Percentiles rank a stretch among this genome's conserved stretches.
Conservation (phyloP, 139 green algal genomes). For the Tetraselmis striata region DNA sequence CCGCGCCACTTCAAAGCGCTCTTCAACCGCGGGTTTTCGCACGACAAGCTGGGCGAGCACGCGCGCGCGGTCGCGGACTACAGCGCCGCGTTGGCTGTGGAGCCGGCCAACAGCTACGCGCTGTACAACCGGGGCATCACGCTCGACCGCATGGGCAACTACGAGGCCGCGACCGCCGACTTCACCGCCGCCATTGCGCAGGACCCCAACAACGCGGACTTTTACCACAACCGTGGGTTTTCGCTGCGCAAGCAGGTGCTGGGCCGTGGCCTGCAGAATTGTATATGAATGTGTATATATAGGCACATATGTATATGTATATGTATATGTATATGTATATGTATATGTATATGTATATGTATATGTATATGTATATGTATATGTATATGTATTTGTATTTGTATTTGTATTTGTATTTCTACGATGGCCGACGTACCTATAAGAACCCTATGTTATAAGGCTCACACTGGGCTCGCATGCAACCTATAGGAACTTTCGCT, state of each 20-base stretch:
- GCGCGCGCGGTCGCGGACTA: constrained; percentile 62
- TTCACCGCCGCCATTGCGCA: constrained; percentile 66
- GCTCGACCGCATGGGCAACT: constrained; percentile 50
- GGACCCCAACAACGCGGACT: constrained; percentile 68
- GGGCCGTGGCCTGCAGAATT: too few relatives aligned
- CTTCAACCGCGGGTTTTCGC: constrained; percentile 81
- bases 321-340: too few relatives aligned
- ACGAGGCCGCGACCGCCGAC: constrained; percentile 50
- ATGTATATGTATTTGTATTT: too few relatives aligned
- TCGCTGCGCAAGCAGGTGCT: constrained; percentile 74
- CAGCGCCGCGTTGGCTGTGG: constrained; percentile 43
- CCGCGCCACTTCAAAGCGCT: constrained; percentile 72
- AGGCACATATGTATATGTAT: too few relatives aligned
- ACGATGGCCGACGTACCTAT: too few relatives aligned
- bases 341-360: too few relatives aligned
- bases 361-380: too few relatives aligned
- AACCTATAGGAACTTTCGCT: too few relatives aligned
- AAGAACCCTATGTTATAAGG: too few relatives aligned
- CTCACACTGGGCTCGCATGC: too few relatives aligned
- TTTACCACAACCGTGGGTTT: constrained; percentile 85
- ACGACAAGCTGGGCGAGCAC: constrained; percentile 67
- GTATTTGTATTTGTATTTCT: too few relatives aligned
- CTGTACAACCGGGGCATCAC: constrained; percentile 84
- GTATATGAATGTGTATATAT: too few relatives aligned
- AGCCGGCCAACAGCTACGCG: constrained; percentile 57